Evolutionary conservation across 805 yeast species (phyloP).

Genomic region (Metschnikowia santaceciliae): DNA sequence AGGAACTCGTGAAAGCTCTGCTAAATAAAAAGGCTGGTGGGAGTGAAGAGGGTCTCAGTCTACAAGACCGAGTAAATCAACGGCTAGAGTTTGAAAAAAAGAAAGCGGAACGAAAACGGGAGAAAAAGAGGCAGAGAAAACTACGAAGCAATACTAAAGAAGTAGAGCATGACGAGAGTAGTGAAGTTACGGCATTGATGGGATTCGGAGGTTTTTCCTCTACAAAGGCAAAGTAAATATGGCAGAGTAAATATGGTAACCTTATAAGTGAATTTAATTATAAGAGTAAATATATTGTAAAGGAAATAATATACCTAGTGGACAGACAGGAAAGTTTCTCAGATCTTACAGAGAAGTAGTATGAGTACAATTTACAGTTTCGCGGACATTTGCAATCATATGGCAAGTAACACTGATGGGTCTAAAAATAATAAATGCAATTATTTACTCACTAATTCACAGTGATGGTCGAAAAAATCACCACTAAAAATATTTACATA

Average conservation of each 20-base stretch:
- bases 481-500: too few species aligned
- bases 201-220: slow-evolving; percentile 58
- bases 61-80: slow-evolving; percentile 38
- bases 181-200: slow-evolving; percentile 41
- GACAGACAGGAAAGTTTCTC: too few species aligned
- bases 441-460: too few species aligned
- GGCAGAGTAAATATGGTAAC: not conserved
- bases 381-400: too few species aligned
- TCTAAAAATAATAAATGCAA: too few species aligned
- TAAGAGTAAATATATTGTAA: not conserved
- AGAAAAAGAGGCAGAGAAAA: slow-evolving; percentile 19
- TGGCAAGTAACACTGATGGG: too few species aligned
- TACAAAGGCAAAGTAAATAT: slow-evolving; percentile 25
- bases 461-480: too few species aligned
- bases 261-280: not conserved
- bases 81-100: slow-evolving; percentile 38
- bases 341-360: too few species aligned
- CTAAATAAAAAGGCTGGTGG: slow-evolving; percentile 11
- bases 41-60: slow-evolving; percentile 22
- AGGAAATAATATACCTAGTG: not conserved
- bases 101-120: slow-evolving; percentile 25
- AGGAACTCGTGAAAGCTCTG: slow-evolving; percentile 26
- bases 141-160: slow-evolving; percentile 8
- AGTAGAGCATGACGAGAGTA: slow-evolving; percentile 11
- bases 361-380: too few species aligned